Evolutionary conservation across 2,329 filamentous ascomycete genomes (phyloP).

Genomic region (Polychaeton citri): DNA sequence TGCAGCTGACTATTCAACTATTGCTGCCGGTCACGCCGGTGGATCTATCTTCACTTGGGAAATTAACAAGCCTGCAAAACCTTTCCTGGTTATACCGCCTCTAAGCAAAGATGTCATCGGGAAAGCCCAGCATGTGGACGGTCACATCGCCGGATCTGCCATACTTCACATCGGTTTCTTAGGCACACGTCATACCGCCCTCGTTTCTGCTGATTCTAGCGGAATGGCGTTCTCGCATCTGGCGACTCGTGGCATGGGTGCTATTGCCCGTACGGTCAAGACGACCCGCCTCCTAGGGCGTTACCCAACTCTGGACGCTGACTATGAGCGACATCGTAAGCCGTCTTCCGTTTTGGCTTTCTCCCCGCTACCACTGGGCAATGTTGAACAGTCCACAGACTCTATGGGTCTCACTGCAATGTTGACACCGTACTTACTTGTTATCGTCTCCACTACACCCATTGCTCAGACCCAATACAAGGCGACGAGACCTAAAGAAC

Average conservation of each 20-base stretch:
- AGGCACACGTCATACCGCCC: conserved; percentile 80
- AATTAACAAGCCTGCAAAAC: conserved; percentile 63
- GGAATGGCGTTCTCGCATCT: conserved; percentile 99
- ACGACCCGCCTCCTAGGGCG: conserved; percentile 82
- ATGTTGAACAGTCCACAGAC: conserved; percentile 79
- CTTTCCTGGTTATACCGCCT: conserved; percentile 77
- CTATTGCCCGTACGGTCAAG: conserved; percentile 73
- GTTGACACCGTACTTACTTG: conserved; percentile 85
- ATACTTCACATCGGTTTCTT: conserved; percentile 91
- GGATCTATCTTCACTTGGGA: conserved; percentile 98
- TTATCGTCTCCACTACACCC: conserved; percentile 94
- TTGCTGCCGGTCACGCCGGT: conserved; percentile 78
- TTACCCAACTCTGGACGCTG: conserved; percentile 61
- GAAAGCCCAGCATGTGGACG: conserved; percentile 57
- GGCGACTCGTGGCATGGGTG: conserved; percentile 77
- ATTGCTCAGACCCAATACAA: conserved; percentile 96
- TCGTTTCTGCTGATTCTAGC: conserved; percentile 86
- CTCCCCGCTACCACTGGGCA: conserved; percentile 80
- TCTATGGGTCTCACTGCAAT: conserved; percentile 83
- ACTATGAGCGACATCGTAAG: conserved; percentile 56
- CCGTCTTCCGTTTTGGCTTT: conserved; percentile 93
- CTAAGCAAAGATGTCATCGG: conserved; percentile 49
- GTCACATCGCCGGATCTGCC: conserved; percentile 64
- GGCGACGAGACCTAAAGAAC: conserved; percentile 76
- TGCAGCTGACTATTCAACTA: conserved; percentile 83